Percentiles rank a stretch among this genome's conserved stretches.
These are phyloP conservation scores for Rosellinia necatrix DNA, from an alignment of 2,329 filamentous ascomycete genomes.

Conservation along the genomic window DNA sequence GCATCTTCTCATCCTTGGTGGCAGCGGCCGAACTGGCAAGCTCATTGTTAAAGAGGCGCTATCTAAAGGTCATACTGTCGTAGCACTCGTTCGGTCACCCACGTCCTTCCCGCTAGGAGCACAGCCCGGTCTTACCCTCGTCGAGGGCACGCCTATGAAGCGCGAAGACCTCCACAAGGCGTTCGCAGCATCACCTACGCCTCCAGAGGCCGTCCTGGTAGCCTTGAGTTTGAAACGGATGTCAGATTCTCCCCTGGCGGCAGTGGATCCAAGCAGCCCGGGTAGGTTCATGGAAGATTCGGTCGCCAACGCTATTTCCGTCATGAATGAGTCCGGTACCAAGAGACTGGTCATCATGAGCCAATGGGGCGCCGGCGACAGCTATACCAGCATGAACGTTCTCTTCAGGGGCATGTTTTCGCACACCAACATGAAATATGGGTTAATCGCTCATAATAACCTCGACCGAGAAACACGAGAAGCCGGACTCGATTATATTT, in stretches of 20 bases:
- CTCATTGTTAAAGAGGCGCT: constrained; percentile 49
- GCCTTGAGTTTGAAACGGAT: constrained; percentile 54
- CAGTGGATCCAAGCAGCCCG: constrained; percentile 44
- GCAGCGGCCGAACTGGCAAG: constrained; percentile 52
- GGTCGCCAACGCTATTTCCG: constrained; percentile 43
- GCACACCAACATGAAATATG: constrained; percentile 51
- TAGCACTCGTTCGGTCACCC: constrained; percentile 50
- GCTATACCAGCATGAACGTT: constrained; percentile 47
- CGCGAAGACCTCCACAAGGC: constrained; percentile 44
- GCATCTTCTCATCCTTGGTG: constrained; percentile 51
- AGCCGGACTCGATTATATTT: constrained; percentile 45
- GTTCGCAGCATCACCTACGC: constrained; percentile 34
- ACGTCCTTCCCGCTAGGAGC: constrained; percentile 34
- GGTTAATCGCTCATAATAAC: constrained; percentile 52
- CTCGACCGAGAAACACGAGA: constrained; percentile 49
- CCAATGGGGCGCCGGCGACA: constrained; percentile 54
- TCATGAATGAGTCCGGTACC: constrained; percentile 44
- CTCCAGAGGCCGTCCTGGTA: constrained; percentile 49
- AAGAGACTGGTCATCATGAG: constrained; percentile 55
- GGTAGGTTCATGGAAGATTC: constrained; percentile 53
- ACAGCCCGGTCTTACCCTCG: constrained; percentile 44
- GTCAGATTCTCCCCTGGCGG: constrained; percentile 53
- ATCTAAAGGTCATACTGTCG: constrained; percentile 47
- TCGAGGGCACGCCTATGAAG: constrained; percentile 46
- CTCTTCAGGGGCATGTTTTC: constrained; percentile 51